Conservation (phyloP, 2,329 filamentous ascomycete genomes). For the Purpureocillium lavendulum region DNA sequence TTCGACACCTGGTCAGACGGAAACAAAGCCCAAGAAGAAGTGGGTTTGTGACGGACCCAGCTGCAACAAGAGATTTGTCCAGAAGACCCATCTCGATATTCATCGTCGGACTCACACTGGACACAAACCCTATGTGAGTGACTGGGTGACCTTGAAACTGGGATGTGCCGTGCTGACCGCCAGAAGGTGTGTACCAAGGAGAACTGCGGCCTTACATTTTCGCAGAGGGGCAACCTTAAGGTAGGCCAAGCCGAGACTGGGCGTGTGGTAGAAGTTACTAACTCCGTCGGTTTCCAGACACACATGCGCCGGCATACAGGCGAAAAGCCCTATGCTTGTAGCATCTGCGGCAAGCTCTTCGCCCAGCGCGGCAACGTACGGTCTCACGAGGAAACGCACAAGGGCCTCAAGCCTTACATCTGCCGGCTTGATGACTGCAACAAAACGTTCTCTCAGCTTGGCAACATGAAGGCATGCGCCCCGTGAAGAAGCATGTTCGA, state of each 20-base stretch:
- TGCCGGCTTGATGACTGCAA: constrained; percentile 78
- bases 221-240: constrained; percentile 85
- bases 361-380: constrained; percentile 80
- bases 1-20: constrained; percentile 11
- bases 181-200: constrained; percentile 58
- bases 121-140: constrained; percentile 76
- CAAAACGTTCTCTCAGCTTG: constrained; percentile 83
- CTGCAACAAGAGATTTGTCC: constrained; percentile 76
- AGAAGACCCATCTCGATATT: constrained; percentile 89
- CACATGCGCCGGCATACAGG: constrained; percentile 84
- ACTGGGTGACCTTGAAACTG: neutral
- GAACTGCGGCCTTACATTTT: constrained; percentile 72
- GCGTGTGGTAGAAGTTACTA: too few species aligned
- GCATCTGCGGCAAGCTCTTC: constrained; percentile 72
- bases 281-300: constrained; percentile 41
- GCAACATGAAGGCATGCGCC: constrained; percentile 73
- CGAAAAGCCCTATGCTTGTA: constrained; percentile 75
- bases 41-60: constrained; percentile 66
- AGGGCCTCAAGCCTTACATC: constrained; percentile 66
- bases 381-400: constrained; percentile 75
- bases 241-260: constrained; percentile 44
- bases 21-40: constrained; percentile 40
- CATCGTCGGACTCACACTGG: constrained; percentile 85
- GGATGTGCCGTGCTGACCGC: constrained; percentile 12
- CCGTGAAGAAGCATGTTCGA: neutral